Percentiles rank a stretch among this genome's conserved stretches.
Evolutionary conservation across 2,329 filamentous ascomycete genomes (phyloP).

Genomic region (Xylariales sp.): DNA sequence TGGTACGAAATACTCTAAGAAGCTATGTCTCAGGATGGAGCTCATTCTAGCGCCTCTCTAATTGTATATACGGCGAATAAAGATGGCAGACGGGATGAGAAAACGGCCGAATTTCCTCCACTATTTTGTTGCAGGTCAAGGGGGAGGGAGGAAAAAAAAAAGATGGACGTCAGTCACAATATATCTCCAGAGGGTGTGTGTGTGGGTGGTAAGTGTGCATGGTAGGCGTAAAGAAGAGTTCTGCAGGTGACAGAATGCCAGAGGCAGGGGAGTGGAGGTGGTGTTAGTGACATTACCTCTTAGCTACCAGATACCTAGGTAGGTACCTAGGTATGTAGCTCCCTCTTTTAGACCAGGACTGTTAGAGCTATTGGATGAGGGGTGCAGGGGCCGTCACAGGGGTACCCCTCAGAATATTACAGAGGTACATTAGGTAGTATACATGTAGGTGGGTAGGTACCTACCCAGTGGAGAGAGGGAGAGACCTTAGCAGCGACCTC

Average conservation of each 20-base stretch:
- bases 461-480: too few relatives aligned
- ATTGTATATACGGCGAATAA: conserved; percentile 16
- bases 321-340: neutral
- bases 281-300: conserved; percentile 26
- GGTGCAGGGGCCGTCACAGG: conserved; percentile 30
- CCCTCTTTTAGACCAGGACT: conserved; percentile 16
- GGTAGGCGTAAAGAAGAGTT: conserved; percentile 30
- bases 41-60: conserved; percentile 8
- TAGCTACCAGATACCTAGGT: too few relatives aligned
- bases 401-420: conserved; percentile 27
- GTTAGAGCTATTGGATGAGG: conserved; percentile 26
- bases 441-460: too few relatives aligned
- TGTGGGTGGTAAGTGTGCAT: conserved; percentile 31
- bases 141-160: conserved; percentile 36
- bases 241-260: conserved; percentile 36
- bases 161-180: conserved; percentile 38
- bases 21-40: neutral
- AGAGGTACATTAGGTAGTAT: conserved; percentile 5
- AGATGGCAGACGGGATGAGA: conserved; percentile 11
- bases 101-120: conserved; percentile 6
- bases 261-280: conserved; percentile 25
- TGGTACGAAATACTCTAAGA: conserved; percentile 3
- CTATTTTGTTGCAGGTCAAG: conserved; percentile 19
- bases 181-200: conserved; percentile 37
- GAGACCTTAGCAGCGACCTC: too few relatives aligned